Conservation (phyloP, 345 rosid genomes). For the Eucalyptus microcorys region DNA sequence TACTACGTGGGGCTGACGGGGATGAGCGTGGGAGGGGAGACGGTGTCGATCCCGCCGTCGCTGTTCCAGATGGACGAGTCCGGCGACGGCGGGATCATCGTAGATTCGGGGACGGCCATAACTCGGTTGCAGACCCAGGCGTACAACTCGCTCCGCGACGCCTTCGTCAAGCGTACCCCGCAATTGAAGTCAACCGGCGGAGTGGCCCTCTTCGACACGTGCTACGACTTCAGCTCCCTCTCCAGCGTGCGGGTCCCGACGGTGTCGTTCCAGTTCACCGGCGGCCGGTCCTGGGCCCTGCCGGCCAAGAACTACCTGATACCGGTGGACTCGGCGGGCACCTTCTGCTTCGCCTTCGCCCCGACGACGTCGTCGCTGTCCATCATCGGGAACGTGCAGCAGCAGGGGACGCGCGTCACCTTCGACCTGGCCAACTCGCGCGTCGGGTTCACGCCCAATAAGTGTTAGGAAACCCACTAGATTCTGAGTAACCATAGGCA, state of each 20-base stretch:
- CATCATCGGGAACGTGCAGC: constrained; percentile 94
- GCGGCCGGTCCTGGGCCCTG: constrained; percentile 30
- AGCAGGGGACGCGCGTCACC: constrained; percentile 85
- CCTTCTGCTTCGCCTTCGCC: constrained; percentile 91
- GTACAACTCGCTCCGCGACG: constrained; percentile 64
- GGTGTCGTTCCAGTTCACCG: constrained; percentile 55
- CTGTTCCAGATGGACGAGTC: constrained; percentile 51
- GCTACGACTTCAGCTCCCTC: constrained; percentile 65
- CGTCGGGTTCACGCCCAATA: constrained; percentile 51
- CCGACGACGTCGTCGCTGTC: constrained; percentile 77
- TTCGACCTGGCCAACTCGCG: constrained; percentile 56
- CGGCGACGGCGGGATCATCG: constrained; percentile 72
- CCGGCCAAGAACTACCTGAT: constrained; percentile 83
- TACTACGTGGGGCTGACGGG: constrained; percentile 76
- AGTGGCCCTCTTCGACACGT: constrained; percentile 82
- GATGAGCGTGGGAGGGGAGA: constrained; percentile 72
- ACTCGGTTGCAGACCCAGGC: constrained; percentile 78
- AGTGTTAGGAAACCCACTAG: constrained; percentile 24
- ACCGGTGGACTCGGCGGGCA: constrained; percentile 59
- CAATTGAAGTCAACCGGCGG: constrained; percentile 24
- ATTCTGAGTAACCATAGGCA: neutral
- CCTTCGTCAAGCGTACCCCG: constrained; percentile 30
- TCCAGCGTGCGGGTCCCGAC: constrained; percentile 66
- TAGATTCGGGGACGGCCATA: constrained; percentile 91
- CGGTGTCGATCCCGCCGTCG: constrained; percentile 43